phyloP scores from a whole-genome alignment of 2,329 filamentous ascomycete species.

The Exophiala alcalophila region DNA sequence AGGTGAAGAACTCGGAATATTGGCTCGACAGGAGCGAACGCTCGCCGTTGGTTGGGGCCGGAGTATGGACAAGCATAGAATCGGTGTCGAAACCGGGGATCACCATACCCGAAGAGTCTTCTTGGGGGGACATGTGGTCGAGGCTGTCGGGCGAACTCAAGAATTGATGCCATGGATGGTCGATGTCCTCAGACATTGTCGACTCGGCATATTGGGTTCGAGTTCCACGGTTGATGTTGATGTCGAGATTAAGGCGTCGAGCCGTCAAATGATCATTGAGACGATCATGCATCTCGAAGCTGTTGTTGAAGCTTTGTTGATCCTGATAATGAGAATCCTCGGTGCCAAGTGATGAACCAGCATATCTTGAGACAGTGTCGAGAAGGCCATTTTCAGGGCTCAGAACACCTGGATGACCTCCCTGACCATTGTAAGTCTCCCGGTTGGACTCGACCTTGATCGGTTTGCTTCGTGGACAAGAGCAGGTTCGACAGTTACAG shows the following conservation, averaged over 20 bases:
- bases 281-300: slow-evolving; percentile 8
- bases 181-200: slow-evolving; percentile 2
- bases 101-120: slow-evolving; percentile 20
- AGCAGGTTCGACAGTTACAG: slow-evolving; percentile 16
- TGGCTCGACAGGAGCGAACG: slow-evolving; percentile 12
- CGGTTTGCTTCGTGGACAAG: slow-evolving; percentile 5
- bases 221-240: not conserved
- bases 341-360: slow-evolving; percentile 9
- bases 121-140: slow-evolving; percentile 3
- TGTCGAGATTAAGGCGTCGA: not conserved
- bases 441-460: slow-evolving; percentile 13
- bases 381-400: slow-evolving; percentile 4
- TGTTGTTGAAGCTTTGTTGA: slow-evolving; percentile 13
- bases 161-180: slow-evolving; percentile 8
- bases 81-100: slow-evolving; percentile 8
- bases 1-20: slow-evolving; percentile 8
- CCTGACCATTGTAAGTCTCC: slow-evolving; percentile 5
- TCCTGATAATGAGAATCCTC: slow-evolving; percentile 2
- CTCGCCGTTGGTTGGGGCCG: slow-evolving; percentile 3
- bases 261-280: slow-evolving; percentile 4
- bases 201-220: not conserved
- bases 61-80: slow-evolving; percentile 4
- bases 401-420: slow-evolving; percentile 6
- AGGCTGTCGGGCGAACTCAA: slow-evolving; percentile 2
- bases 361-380: slow-evolving; percentile 1